phyloP scores from a whole-genome alignment of 768 basidiomycete genomes.

The Daedaleopsis sinensis region DNA sequence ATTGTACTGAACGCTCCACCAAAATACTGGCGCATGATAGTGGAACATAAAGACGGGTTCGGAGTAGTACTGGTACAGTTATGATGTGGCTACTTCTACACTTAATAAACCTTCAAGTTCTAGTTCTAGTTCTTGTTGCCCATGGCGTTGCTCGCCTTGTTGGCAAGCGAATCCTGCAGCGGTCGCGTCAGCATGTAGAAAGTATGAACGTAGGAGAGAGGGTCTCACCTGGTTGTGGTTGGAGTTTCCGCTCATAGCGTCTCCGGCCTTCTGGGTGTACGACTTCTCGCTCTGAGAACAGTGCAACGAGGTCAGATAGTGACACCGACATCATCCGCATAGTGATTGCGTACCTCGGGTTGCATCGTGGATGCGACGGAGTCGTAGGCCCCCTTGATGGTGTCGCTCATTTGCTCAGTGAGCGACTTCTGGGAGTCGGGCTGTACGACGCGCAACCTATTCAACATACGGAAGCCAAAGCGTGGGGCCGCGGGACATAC shows the following conservation, averaged over 20 bases:
- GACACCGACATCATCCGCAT: too few species aligned
- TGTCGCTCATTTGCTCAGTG: slow-evolving; percentile 38
- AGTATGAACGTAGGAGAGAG: too few species aligned
- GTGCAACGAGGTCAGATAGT: slow-evolving; percentile 16
- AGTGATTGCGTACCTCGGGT: slow-evolving; percentile 23
- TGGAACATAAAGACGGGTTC: too few species aligned
- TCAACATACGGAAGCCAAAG: not conserved
- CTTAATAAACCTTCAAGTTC: too few species aligned
- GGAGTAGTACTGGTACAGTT: not conserved
- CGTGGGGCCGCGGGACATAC: slow-evolving; percentile 11
- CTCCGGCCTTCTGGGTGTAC: slow-evolving; percentile 34
- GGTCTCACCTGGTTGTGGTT: slow-evolving; percentile 26
- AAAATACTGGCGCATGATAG: too few species aligned
- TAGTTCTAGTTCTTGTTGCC: too few species aligned
- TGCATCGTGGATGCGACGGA: slow-evolving; percentile 30
- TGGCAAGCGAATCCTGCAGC: slow-evolving; percentile 26
- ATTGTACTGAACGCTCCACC: too few species aligned
- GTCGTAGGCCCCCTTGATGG: slow-evolving; percentile 34
- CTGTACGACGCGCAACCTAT: slow-evolving; percentile 10
- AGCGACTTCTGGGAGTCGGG: slow-evolving; percentile 38
- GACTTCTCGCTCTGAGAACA: slow-evolving; percentile 35
- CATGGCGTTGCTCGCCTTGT: slow-evolving; percentile 36
- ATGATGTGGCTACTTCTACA: not conserved
- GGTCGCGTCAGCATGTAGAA: not conserved
- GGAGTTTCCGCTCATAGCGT: slow-evolving; percentile 34